Conservation (phyloP, 495 filamentous ascomycete species). For the Apiosordaria backusii region DNA sequence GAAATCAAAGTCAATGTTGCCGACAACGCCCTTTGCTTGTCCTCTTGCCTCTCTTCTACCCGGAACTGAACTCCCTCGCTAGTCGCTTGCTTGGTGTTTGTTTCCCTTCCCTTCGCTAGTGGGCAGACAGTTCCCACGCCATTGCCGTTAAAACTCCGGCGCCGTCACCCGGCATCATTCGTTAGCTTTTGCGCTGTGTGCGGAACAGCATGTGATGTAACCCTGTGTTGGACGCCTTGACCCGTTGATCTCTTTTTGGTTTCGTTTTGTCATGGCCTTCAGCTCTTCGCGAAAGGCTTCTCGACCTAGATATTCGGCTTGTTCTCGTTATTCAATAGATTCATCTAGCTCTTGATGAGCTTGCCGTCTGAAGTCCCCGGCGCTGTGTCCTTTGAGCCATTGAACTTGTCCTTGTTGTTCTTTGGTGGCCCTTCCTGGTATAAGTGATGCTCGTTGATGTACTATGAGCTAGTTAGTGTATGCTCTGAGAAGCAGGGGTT, state of each 20-base stretch:
- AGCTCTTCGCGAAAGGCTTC: neutral
- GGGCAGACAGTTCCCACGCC: neutral
- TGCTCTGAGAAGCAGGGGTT: neutral
- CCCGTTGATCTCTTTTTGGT: neutral
- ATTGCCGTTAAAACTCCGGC: neutral
- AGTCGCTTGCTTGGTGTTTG: neutral
- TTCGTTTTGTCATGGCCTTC: neutral
- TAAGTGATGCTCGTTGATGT: slow-evolving; percentile 71
- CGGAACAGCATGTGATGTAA: neutral
- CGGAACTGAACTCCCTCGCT: neutral
- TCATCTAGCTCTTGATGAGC: slow-evolving; percentile 14
- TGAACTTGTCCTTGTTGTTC: slow-evolving; percentile 36
- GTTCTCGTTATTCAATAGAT: neutral
- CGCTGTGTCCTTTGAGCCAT: slow-evolving; percentile 16
- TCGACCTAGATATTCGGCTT: neutral
- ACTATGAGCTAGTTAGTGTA: slow-evolving; percentile 53
- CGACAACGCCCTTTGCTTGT: neutral
- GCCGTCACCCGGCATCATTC: neutral
- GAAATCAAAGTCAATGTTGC: neutral
- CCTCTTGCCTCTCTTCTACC: neutral
- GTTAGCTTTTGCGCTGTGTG: neutral
- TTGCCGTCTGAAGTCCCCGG: slow-evolving; percentile 10
- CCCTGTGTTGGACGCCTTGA: neutral
- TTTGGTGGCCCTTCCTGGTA: slow-evolving; percentile 61
- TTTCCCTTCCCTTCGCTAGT: neutral